Evolutionary conservation across 768 basidiomycete genomes (phyloP).

Genomic region (Multifurca ochricompacta): DNA sequence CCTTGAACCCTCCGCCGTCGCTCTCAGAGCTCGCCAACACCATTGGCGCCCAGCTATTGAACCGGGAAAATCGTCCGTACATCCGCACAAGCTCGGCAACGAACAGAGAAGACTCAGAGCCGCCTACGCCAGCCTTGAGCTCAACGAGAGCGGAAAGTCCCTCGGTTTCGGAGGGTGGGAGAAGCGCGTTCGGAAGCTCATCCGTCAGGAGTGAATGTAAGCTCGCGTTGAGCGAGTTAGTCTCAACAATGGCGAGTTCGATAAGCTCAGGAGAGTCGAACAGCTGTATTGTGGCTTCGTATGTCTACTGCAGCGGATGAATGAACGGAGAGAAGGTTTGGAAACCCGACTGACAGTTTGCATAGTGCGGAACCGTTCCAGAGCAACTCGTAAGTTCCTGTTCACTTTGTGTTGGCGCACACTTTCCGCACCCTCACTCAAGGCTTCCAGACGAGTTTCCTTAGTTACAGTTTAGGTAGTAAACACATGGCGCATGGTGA

Average conservation of each 20-base stretch:
- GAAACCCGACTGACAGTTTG: conserved; percentile 8
- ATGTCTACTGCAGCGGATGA: conserved; percentile 11
- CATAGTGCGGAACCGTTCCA: conserved; percentile 1
- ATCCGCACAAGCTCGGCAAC: conserved; percentile 69
- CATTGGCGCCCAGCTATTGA: conserved; percentile 52
- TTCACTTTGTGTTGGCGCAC: background rate
- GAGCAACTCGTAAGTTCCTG: background rate
- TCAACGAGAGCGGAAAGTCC: conserved; percentile 77
- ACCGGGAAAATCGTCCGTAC: conserved; percentile 61
- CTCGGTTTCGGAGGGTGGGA: conserved; percentile 61
- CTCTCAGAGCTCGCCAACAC: conserved; percentile 52
- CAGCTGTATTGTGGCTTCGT: conserved; percentile 14
- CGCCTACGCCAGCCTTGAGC: conserved; percentile 88
- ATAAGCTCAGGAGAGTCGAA: conserved; percentile 18
- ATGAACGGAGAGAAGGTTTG: background rate
- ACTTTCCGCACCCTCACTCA: background rate
- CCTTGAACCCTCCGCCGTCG: conserved; percentile 61
- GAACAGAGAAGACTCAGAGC: conserved; percentile 82
- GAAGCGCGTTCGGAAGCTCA: conserved; percentile 63
- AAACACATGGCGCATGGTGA: background rate
- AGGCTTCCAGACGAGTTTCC: background rate
- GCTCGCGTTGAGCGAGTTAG: conserved; percentile 1
- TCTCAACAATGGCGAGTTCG: conserved; percentile 17
- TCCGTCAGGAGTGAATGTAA: conserved; percentile 24
- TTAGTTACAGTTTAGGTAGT: background rate